phyloP scores from a whole-genome alignment of 1,284 basidiomycete genomes.

The Sanghuangporus weigelae region DNA sequence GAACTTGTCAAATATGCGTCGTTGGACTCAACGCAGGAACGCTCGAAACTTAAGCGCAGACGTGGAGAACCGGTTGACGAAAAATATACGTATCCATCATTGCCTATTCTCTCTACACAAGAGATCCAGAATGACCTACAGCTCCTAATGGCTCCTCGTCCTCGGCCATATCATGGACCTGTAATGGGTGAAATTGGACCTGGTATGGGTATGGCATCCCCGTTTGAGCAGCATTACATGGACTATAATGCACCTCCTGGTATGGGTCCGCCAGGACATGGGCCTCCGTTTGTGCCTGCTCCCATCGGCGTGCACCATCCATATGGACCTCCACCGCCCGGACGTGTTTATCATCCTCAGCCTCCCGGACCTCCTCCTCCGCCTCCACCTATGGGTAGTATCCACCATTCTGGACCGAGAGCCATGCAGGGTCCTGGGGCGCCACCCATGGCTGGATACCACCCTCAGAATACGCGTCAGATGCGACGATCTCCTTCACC shows the following conservation, averaged over 20 bases:
- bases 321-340: slow-evolving; percentile 10
- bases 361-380: slow-evolving; percentile 4
- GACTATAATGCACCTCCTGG: slow-evolving; percentile 10
- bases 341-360: slow-evolving; percentile 12
- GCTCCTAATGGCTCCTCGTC: background rate
- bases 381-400: slow-evolving; percentile 14
- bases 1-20: slow-evolving; percentile 32
- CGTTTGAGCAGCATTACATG: slow-evolving; percentile 15
- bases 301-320: slow-evolving; percentile 4
- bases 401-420: slow-evolving; percentile 12
- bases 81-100: slow-evolving; percentile 13
- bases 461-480: slow-evolving; percentile 8
- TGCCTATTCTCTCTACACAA: slow-evolving; percentile 12
- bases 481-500: slow-evolving; percentile 13
- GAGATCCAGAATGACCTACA: slow-evolving; percentile 20
- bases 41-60: slow-evolving; percentile 13
- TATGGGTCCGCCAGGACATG: slow-evolving; percentile 10
- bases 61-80: slow-evolving; percentile 12
- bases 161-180: slow-evolving; percentile 6
- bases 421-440: slow-evolving; percentile 13
- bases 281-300: slow-evolving; percentile 2
- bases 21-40: slow-evolving; percentile 19
- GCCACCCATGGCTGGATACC: slow-evolving; percentile 1
- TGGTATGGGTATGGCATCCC: slow-evolving; percentile 8
- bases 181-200: slow-evolving; percentile 12